Evolutionary conservation across 2,329 filamentous ascomycete genomes (phyloP).

Genomic region (Sporothrix curviconia): DNA sequence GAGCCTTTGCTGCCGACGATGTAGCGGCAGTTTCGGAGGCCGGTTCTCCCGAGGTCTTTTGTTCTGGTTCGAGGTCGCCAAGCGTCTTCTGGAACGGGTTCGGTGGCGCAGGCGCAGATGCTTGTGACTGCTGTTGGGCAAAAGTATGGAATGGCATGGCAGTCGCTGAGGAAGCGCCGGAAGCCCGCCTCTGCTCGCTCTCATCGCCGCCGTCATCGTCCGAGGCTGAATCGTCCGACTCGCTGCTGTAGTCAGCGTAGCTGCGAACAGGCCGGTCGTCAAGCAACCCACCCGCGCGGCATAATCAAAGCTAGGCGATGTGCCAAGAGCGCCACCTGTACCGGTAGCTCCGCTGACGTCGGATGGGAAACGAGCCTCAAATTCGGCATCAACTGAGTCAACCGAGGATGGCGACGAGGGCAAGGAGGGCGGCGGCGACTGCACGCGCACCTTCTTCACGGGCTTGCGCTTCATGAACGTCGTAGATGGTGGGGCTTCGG

Average conservation of each 20-base stretch:
- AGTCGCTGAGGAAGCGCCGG: not conserved
- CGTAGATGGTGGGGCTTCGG: slow-evolving; percentile 28
- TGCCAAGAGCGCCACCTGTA: not conserved
- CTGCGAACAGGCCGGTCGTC: slow-evolving; percentile 14
- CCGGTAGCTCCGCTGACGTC: slow-evolving; percentile 19
- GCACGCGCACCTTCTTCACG: slow-evolving; percentile 61
- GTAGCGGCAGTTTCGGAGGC: slow-evolving; percentile 20
- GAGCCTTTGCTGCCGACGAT: slow-evolving; percentile 33
- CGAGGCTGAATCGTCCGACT: slow-evolving; percentile 22
- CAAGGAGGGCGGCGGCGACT: slow-evolving; percentile 57
- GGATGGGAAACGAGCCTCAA: slow-evolving; percentile 26
- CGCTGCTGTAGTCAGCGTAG: slow-evolving; percentile 25
- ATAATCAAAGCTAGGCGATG: not conserved
- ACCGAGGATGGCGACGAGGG: slow-evolving; percentile 52
- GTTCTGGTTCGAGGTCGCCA: slow-evolving; percentile 40
- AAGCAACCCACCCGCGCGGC: slow-evolving; percentile 1
- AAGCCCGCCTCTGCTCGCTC: not conserved
- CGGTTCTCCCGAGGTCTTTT: slow-evolving; percentile 22
- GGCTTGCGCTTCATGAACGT: slow-evolving; percentile 43
- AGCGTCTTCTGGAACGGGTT: slow-evolving; percentile 53
- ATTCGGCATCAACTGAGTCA: slow-evolving; percentile 38
- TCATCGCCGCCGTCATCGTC: slow-evolving; percentile 25
- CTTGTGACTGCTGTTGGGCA: slow-evolving; percentile 16
- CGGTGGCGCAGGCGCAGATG: too few relatives aligned
- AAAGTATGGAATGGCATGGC: slow-evolving; percentile 20